Evolutionary conservation across 352 stramenopile species (phyloP).

Genomic region (Phytophthora pinifolia): DNA sequence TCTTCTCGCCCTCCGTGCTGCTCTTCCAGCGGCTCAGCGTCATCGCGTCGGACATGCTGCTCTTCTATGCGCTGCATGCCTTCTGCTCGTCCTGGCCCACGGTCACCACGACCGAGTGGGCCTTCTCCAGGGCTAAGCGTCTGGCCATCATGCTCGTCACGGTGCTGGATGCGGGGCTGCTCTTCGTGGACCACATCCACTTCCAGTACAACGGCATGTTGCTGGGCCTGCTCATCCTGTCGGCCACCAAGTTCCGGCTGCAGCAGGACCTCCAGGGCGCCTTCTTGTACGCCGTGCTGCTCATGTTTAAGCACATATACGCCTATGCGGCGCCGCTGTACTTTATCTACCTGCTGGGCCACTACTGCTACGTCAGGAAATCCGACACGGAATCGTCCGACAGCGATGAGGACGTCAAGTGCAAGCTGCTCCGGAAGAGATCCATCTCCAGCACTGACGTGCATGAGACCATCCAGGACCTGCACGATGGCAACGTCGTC

Average conservation of each 20-base stretch:
- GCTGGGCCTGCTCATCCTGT: slow-evolving; percentile 93
- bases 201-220: slow-evolving; percentile 99
- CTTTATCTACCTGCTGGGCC: slow-evolving; percentile 94
- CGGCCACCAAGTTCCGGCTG: slow-evolving; percentile 77
- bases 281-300: slow-evolving; percentile 89
- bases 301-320: slow-evolving; percentile 99
- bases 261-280: slow-evolving; percentile 88
- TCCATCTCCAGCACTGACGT: slow-evolving; percentile 75
- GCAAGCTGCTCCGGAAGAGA: slow-evolving; percentile 43
- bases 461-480: slow-evolving; percentile 63
- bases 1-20: slow-evolving; percentile 65
- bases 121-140: slow-evolving; percentile 60
- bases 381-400: slow-evolving; percentile 15
- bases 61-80: slow-evolving; percentile 81
- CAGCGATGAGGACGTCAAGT: slow-evolving; percentile 17
- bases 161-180: slow-evolving; percentile 91
- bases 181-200: slow-evolving; percentile 98
- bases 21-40: slow-evolving; percentile 94
- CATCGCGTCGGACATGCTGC: slow-evolving; percentile 86
- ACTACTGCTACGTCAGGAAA: slow-evolving; percentile 86
- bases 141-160: slow-evolving; percentile 85
- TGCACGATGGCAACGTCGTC: slow-evolving; percentile 50
- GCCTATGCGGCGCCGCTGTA: slow-evolving; percentile 95
- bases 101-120: slow-evolving; percentile 67
- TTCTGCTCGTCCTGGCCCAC: slow-evolving; percentile 85